phyloP scores from a whole-genome alignment of 2,329 filamentous ascomycete species.

The Fusarium avenaceum region DNA sequence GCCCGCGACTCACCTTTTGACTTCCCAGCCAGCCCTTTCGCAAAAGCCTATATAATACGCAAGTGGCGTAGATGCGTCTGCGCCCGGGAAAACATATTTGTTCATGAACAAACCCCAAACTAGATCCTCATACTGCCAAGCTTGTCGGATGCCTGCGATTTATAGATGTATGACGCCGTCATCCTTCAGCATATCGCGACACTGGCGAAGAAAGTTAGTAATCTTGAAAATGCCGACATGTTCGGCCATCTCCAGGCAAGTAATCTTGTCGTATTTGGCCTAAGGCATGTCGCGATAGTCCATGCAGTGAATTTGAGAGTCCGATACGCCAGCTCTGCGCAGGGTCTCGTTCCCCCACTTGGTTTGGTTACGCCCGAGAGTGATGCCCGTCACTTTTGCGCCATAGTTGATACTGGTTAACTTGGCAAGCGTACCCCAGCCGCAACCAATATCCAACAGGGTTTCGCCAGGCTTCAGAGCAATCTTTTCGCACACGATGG shows the following conservation, averaged over 20 bases:
- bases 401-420: constrained; percentile 92
- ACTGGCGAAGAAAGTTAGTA: constrained; percentile 81
- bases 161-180: constrained; percentile 95
- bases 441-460: constrained; percentile 92
- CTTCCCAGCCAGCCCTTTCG: constrained; percentile 74
- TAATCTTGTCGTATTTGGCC: constrained; percentile 89
- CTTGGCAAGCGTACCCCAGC: constrained; percentile 93
- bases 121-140: constrained; percentile 96
- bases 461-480: constrained; percentile 81
- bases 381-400: constrained; percentile 85
- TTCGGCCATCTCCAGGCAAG: constrained; percentile 96
- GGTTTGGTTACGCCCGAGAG: constrained; percentile 92
- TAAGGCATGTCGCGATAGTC: constrained; percentile 94
- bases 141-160: constrained; percentile 89
- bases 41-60: constrained; percentile 85
- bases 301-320: constrained; percentile 91
- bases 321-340: constrained; percentile 79
- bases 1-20: constrained; percentile 70
- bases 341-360: constrained; percentile 93
- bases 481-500: constrained; percentile 94
- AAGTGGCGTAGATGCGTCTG: constrained; percentile 90
- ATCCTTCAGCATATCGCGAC: constrained; percentile 93
- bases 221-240: constrained; percentile 94
- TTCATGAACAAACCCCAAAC: constrained; percentile 99
- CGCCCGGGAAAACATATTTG: constrained; percentile 98